Conservation (phyloP, 2,329 filamentous ascomycete genomes). For the Penicillium vulpinum region DNA sequence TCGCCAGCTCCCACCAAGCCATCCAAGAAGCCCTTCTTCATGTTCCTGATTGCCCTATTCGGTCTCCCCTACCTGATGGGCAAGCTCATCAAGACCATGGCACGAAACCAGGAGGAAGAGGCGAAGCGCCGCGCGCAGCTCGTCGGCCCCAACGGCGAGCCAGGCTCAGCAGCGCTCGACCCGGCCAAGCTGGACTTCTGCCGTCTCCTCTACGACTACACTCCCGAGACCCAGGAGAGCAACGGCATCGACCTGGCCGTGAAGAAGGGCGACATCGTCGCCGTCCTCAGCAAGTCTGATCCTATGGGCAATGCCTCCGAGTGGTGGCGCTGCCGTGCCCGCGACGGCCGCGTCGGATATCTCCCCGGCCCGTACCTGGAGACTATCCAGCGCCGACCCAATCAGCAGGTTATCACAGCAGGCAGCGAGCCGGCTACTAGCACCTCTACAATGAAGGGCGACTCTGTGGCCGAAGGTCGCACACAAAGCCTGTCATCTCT, state of each 20-base stretch:
- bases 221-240: slow-evolving; percentile 65
- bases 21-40: slow-evolving; percentile 91
- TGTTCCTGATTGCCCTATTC: slow-evolving; percentile 93
- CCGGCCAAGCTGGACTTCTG: slow-evolving; percentile 95
- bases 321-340: slow-evolving; percentile 93
- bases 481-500: slow-evolving; percentile 36
- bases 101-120: slow-evolving; percentile 81
- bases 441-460: slow-evolving; percentile 55
- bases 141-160: slow-evolving; percentile 52
- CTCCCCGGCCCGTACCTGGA: slow-evolving; percentile 89
- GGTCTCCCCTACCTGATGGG: slow-evolving; percentile 96
- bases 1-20: slow-evolving; percentile 67
- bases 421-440: slow-evolving; percentile 48
- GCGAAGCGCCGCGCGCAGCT: slow-evolving; percentile 52
- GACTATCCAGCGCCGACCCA: slow-evolving; percentile 60
- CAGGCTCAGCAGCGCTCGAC: slow-evolving; percentile 61
- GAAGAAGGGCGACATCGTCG: slow-evolving; percentile 93
- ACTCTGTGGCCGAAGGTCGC: slow-evolving; percentile 18
- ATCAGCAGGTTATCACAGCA: slow-evolving; percentile 46
- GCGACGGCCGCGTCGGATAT: slow-evolving; percentile 89
- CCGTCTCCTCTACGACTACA: slow-evolving; percentile 90
- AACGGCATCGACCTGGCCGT: slow-evolving; percentile 84
- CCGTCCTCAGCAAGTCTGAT: slow-evolving; percentile 88
- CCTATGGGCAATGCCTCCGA: slow-evolving; percentile 89
- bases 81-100: slow-evolving; percentile 86